These are phyloP conservation scores for Aspergillus cristatus DNA, from an alignment of 495 filamentous ascomycete genomes.

Conservation along the genomic window DNA sequence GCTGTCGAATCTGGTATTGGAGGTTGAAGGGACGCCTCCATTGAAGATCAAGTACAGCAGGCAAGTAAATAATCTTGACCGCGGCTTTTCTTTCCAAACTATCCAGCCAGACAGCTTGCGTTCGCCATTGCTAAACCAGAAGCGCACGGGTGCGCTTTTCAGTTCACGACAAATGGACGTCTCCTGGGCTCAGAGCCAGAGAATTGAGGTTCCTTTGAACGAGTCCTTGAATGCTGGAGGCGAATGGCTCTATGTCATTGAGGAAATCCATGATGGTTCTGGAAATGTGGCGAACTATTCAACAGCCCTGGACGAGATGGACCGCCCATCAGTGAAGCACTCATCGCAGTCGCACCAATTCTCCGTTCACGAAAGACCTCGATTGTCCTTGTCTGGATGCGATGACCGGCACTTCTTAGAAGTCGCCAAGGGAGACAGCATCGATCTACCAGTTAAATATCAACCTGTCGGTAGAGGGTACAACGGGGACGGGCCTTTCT, in stretches of 20 bases:
- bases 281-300: constrained; percentile 83
- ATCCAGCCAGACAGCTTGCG: constrained; percentile 81
- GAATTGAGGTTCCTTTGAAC: constrained; percentile 69
- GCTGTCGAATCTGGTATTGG: constrained; percentile 70
- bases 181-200: constrained; percentile 71
- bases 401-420: constrained; percentile 71
- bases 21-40: constrained; percentile 84
- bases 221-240: constrained; percentile 73
- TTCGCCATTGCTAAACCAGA: constrained; percentile 58
- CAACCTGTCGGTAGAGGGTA: constrained; percentile 48
- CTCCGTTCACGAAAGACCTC: constrained; percentile 77
- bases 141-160: constrained; percentile 45
- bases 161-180: constrained; percentile 47
- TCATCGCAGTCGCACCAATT: constrained; percentile 70
- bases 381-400: constrained; percentile 59
- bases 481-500: constrained; percentile 31
- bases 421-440: constrained; percentile 61
- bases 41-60: constrained; percentile 85
- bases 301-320: constrained; percentile 44
- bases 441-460: constrained; percentile 65
- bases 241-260: constrained; percentile 79
- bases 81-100: constrained; percentile 75
- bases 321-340: constrained; percentile 46
- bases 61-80: constrained; percentile 64
- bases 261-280: constrained; percentile 82